Evolutionary conservation across 208 protist genomes (phyloP).

Genomic region (Trypanosoma lewisi): DNA sequence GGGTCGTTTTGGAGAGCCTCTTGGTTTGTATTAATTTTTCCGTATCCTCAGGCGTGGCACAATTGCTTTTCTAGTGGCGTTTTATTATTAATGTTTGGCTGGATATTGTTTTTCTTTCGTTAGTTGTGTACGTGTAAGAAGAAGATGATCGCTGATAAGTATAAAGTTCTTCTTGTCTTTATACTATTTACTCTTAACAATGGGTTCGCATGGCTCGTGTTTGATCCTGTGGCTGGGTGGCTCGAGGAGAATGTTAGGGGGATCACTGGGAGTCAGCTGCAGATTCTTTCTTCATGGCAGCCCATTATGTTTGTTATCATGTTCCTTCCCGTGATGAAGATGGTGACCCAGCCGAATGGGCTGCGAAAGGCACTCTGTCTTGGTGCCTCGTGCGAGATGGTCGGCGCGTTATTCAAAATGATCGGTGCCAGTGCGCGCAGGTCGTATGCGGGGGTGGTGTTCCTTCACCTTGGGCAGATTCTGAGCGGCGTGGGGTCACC

Average conservation of each 20-base stretch:
- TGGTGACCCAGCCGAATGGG: conserved; percentile 73
- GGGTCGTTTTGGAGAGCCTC: too few species aligned
- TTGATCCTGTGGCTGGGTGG: conserved; percentile 77
- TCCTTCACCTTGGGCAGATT: conserved; percentile 82
- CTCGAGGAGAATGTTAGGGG: conserved; percentile 67
- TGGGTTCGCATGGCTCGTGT: conserved; percentile 88
- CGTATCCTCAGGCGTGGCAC: too few species aligned
- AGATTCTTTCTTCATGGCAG: conserved; percentile 84
- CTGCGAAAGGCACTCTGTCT: conserved; percentile 68
- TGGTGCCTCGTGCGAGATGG: conserved; percentile 57
- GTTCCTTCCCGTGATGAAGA: conserved; percentile 73
- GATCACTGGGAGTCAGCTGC: conserved; percentile 46
- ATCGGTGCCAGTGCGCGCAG: conserved; percentile 44
- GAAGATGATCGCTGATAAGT: conserved; percentile 40
- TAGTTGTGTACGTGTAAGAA: not conserved
- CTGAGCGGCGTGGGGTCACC: conserved; percentile 84
- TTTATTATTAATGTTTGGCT: too few species aligned
- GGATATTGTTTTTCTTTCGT: conserved; percentile 13
- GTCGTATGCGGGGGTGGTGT: conserved; percentile 47
- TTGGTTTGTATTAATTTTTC: too few species aligned
- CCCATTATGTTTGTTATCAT: conserved; percentile 69
- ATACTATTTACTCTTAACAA: conserved; percentile 83
- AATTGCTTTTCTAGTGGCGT: too few species aligned
- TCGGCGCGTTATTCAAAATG: conserved; percentile 66
- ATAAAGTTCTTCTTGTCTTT: conserved; percentile 79